Evolutionary conservation across 192 early-diverging fungal species (phyloP), one percentile per base, ranked within the genome.

Genomic region (Coemansia sp.): DNA sequence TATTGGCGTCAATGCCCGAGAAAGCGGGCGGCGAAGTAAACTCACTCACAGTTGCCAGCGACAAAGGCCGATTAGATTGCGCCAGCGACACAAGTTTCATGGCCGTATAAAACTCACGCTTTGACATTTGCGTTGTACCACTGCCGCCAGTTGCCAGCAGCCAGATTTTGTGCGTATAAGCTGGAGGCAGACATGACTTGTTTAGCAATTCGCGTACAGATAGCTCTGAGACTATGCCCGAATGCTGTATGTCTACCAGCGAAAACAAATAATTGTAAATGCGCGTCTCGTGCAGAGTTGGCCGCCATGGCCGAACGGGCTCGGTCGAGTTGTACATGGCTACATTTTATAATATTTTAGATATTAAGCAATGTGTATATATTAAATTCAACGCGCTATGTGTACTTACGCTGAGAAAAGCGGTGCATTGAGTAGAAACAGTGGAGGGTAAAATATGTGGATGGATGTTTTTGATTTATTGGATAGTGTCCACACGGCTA

Each of bases 41-140:
- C 1, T 70, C 59, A 22, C 28, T 38, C 19, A 75, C 57, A n/a
- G 46, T 66, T 0, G 42, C 52, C 3, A 70, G 42, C 5, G 59
- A 59, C 11, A 70, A 25, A 11, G 73, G 59, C 0, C 51, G 57
- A 5, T 60, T 60, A 2, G 66, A 51, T 55, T 75, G 73, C 10
- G 55, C 67, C 22, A 69, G 28, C 22, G 73, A 61, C 10, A 75
- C 68, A 50, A 75, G 26, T 37, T 75, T 75, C 60, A 75, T 62
- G 0, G 60, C 68, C 5, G 65, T 53, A 8, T 70, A 59, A 40
- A 75, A 75, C 36, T 70, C 64, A 44, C 60, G 64, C n/a, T 64
- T 46, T 1, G 56, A 47, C 47, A 75, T 62, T 17, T 31, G 49
- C 37, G 28, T 40, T 1, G 60, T 14, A 19, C 59, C 46, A 8